Evolutionary conservation across 2,329 filamentous ascomycete genomes (phyloP), one percentile per base, ranked within the genome.

Genomic region (Eutypella sp.): DNA sequence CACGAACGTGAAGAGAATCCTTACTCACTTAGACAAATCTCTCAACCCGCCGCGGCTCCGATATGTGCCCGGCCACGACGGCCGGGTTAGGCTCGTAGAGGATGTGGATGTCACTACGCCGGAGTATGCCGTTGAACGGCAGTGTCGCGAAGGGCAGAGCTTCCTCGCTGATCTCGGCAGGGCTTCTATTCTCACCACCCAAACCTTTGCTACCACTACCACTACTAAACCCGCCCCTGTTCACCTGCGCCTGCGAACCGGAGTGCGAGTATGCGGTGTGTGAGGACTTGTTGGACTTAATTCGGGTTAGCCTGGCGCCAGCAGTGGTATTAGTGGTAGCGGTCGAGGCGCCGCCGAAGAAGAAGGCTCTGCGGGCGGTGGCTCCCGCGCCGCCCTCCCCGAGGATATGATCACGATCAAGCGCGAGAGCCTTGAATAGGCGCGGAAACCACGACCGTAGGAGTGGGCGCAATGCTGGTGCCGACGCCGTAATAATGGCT

Each of bases 401-500:
- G 25, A 7, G 25, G 38, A n/a, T n/a, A n/a, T 47, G 50, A 20
- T 53, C 48, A 20, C 11, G 15, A 7, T n/a, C 29, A 7, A 13
- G 7, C 25, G 25, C 25, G 7, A 13, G 7, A 7, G 53, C 52
- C 33, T 57, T 54, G 31, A 57, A 56, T 8, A 56, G 49, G 23
- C 47, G 51, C 5, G 63, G 58, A 43, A 67, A 61, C 60, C 64
- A 66, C 13, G 60, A 57, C 22, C 64, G 59, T 41, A 69, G 54
- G 20, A 72, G 58, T n/a, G 67, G 67, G 27, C 66, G 59, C 16
- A 71, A 51, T 0, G 67, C 64, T 5, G 69, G 69, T 1, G 67
- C 68, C 6, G 67, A 71, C 31, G 67, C 68, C 18, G 67, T 70
- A 47, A 71, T 66, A 37, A 72, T 57, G 16, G 67, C 68, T 9